Base-by-base conservation (phyloP, 2,329 filamentous ascomycete genomes). In the Clonostachys sp. region DNA sequence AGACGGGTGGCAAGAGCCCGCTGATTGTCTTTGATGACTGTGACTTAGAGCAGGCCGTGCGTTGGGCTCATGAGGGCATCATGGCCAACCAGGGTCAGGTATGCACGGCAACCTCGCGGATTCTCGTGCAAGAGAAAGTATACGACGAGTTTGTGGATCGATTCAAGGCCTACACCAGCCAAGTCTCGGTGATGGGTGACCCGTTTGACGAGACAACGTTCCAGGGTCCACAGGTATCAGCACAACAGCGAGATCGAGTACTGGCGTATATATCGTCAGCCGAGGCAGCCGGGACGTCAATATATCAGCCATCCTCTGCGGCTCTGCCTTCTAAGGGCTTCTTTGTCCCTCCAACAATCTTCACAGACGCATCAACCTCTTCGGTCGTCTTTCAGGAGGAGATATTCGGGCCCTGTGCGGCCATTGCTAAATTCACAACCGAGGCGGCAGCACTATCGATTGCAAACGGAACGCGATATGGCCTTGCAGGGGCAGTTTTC, bases 181-280 rank as follows among this genome's bases (percentile, higher is more conserved):
- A 72, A 41, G 72, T 78, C 20, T 81, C 75, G 45, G 72, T 81
- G 13, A 70, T 87, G 18, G 84, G 84, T 34, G 78, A 86, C 56
- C 84, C 82, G 0, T 87, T 86, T 61, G 71, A 74, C 7, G 73
- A 81, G 51, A 68, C 70, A 30, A 86, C 83, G 1, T 84, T 80
- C 67, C 84, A 87, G 62, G 84, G 84, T 1, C 85, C 85, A 0
- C 84, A 87, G 59, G 75, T 87, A 50, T 83, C 81, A 5, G 80
- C 79, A 59, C 61, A 71, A 14, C 85, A 88, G 57, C 83, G 80
- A 55, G 81, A 87, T 42, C 70, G 78, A 30, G 74, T 90, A 4
- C 70, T 87, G 24, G 75, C 73, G 2, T 89, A 84, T 61, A 80
- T 89, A 43, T 74, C 86, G 49, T 58, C 71, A n/a, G 85, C 83